Percentiles rank a stretch among this genome's conserved stretches.
phyloP scores from a whole-genome alignment of 176 grass and related monocot species.

The Cocos nucifera region DNA sequence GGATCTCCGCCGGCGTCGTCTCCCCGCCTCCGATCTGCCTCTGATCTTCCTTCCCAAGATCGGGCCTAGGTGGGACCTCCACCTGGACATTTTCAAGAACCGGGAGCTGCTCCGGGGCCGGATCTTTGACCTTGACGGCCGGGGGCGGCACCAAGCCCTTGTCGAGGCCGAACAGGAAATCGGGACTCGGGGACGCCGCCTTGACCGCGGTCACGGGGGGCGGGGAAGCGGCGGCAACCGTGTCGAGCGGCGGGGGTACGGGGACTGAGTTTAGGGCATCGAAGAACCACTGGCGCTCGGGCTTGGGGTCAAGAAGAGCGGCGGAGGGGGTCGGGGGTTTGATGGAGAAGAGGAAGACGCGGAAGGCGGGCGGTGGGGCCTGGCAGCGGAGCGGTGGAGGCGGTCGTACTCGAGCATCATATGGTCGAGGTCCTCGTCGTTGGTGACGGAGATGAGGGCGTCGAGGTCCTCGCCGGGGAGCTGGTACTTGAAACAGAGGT shows the following conservation, averaged over 20 bases:
- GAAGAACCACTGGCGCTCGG: conserved; percentile 67
- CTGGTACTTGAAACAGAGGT: conserved; percentile 91
- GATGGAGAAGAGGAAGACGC: conserved; percentile 91
- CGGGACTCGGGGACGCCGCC: conserved; percentile 25
- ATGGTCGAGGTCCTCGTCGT: conserved; percentile 92
- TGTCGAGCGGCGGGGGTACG: conserved; percentile 3
- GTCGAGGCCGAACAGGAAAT: conserved; percentile 79
- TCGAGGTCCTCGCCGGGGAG: conserved; percentile 98
- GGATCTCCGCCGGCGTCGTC: conserved; percentile 29
- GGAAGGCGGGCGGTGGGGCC: conserved; percentile 43
- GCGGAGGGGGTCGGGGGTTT: conserved; percentile 29
- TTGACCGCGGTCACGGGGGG: neutral
- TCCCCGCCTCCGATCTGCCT: neutral
- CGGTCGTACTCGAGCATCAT: conserved; percentile 90
- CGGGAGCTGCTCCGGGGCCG: conserved; percentile 22
- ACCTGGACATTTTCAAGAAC: conserved; percentile 32
- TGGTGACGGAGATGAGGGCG: conserved; percentile 86
- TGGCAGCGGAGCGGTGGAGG: conserved; percentile 37
- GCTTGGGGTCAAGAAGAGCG: conserved; percentile 41
- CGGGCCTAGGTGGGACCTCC: conserved; percentile 50
- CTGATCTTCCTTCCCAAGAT: conserved; percentile 26
- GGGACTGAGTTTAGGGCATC: conserved; percentile 57
- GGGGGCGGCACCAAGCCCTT: conserved; percentile 66
- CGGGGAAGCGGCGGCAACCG: conserved; percentile 11
- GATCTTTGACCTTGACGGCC: conserved; percentile 67